phyloP scores from a whole-genome alignment of 345 rosid genomes.

The Combretum micranthum region DNA sequence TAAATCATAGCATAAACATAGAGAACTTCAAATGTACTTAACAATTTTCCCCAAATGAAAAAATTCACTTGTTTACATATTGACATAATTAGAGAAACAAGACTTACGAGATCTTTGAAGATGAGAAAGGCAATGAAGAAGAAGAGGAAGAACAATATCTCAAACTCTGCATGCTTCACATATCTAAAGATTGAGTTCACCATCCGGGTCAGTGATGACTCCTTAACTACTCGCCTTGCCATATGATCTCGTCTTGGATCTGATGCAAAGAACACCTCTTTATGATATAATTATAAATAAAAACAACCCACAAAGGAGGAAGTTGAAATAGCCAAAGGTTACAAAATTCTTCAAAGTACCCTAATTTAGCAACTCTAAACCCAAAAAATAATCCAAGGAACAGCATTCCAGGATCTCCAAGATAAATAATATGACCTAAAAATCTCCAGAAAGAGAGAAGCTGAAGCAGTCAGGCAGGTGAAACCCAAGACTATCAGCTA shows the following conservation, averaged over 20 bases:
- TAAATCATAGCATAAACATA: background rate
- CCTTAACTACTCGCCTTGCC: slow-evolving; percentile 27
- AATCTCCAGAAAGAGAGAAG: too few relatives aligned
- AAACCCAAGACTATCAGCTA: too few relatives aligned
- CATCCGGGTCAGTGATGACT: slow-evolving; percentile 32
- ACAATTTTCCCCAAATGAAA: background rate
- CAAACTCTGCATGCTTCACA: slow-evolving; percentile 47
- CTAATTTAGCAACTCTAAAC: too few relatives aligned
- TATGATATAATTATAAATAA: background rate
- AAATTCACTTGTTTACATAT: background rate
- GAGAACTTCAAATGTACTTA: background rate
- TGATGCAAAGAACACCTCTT: background rate
- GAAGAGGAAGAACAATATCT: slow-evolving; percentile 59
- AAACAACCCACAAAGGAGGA: background rate
- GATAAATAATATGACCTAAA: too few relatives aligned
- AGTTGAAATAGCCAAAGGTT: too few relatives aligned
- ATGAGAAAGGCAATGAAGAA: slow-evolving; percentile 45
- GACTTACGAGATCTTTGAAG: slow-evolving; percentile 59
- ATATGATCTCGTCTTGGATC: slow-evolving; percentile 8
- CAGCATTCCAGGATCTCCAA: too few relatives aligned
- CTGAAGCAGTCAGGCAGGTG: too few relatives aligned
- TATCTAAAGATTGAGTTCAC: slow-evolving; percentile 32
- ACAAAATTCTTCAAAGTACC: too few relatives aligned
- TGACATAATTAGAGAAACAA: background rate
- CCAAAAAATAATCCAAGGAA: too few relatives aligned